These are phyloP conservation scores for Pseudozyma flocculosa DNA, from an alignment of 1,284 basidiomycete genomes.

Conservation along the genomic window DNA sequence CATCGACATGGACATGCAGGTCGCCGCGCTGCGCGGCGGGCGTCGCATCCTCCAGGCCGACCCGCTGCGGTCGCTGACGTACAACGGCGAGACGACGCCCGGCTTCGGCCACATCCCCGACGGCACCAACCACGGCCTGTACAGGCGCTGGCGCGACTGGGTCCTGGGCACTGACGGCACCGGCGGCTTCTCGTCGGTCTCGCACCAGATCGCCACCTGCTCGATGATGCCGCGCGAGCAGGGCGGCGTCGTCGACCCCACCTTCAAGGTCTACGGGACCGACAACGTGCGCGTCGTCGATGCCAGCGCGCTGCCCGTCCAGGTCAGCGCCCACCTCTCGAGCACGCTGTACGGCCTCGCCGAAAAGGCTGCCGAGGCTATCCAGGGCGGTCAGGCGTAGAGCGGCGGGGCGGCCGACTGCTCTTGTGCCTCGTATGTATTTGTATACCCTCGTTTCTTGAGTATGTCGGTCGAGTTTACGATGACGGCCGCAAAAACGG, in stretches of 20 bases:
- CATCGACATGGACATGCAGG: conserved; percentile 58
- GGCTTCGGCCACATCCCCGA: conserved; percentile 49
- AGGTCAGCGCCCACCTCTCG: conserved; percentile 42
- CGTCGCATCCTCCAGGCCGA: conserved; percentile 50
- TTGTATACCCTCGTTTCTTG: no score
- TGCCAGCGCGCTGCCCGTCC: conserved; percentile 40
- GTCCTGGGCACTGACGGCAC: conserved; percentile 47
- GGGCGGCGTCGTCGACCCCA: conserved; percentile 63
- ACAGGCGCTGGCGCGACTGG: conserved; percentile 58
- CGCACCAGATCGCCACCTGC: conserved; percentile 67
- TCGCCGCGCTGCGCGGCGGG: conserved; percentile 48
- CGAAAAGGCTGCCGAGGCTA: conserved; percentile 39
- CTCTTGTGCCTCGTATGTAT: no score
- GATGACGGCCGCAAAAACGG: no score
- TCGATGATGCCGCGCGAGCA: conserved; percentile 67
- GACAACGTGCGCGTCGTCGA: conserved; percentile 47
- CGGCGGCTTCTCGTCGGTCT: conserved; percentile 59
- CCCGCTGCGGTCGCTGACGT: conserved; percentile 40
- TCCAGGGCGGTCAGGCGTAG: conserved; percentile 1
- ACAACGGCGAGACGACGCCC: conserved; percentile 57
- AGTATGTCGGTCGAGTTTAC: no score
- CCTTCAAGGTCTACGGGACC: conserved; percentile 57
- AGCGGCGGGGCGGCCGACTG: no score
- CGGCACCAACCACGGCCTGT: conserved; percentile 42
- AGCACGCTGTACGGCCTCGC: conserved; percentile 42